A percentile compares a stretch with the other conserved stretches of the same genome.
These are phyloP conservation scores for Dryadomyces sulphureus DNA, from an alignment of 2,329 filamentous ascomycete genomes.

Conservation along the genomic window DNA sequence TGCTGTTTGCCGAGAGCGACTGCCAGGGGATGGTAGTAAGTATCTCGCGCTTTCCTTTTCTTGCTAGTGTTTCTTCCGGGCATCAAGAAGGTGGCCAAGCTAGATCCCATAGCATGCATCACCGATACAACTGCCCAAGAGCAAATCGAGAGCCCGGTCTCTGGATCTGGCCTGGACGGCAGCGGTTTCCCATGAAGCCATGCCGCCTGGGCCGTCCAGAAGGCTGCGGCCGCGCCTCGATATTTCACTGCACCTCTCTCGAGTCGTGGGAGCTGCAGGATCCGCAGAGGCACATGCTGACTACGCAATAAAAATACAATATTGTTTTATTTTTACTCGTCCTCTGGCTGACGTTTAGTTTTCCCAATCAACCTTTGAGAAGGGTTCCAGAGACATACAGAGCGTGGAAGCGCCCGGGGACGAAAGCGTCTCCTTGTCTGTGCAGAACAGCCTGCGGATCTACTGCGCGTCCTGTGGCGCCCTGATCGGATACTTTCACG, in stretches of 20 bases:
- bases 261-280: conserved; percentile 34
- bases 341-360: too few species aligned
- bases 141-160: conserved; percentile 16
- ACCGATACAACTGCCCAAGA: conserved; percentile 60
- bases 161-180: conserved; percentile 1
- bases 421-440: background rate
- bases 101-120: conserved; percentile 33
- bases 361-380: conserved; percentile 18
- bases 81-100: conserved; percentile 50
- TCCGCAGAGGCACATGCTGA: conserved; percentile 28
- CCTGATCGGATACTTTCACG: conserved; percentile 32
- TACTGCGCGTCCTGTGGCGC: conserved; percentile 29
- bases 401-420: conserved; percentile 14
- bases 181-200: conserved; percentile 7
- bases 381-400: conserved; percentile 14
- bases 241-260: conserved; percentile 31
- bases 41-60: conserved; percentile 7
- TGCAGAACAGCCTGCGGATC: conserved; percentile 19
- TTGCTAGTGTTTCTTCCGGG: conserved; percentile 17
- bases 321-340: conserved; percentile 10
- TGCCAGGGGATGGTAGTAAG: conserved; percentile 34
- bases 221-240: conserved; percentile 19
- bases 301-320: background rate
- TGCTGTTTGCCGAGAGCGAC: conserved; percentile 56
- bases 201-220: conserved; percentile 2